These are phyloP conservation scores for Fusarium cicatricum DNA, from an alignment of 2,329 filamentous ascomycete species.

Conservation along the genomic window DNA sequence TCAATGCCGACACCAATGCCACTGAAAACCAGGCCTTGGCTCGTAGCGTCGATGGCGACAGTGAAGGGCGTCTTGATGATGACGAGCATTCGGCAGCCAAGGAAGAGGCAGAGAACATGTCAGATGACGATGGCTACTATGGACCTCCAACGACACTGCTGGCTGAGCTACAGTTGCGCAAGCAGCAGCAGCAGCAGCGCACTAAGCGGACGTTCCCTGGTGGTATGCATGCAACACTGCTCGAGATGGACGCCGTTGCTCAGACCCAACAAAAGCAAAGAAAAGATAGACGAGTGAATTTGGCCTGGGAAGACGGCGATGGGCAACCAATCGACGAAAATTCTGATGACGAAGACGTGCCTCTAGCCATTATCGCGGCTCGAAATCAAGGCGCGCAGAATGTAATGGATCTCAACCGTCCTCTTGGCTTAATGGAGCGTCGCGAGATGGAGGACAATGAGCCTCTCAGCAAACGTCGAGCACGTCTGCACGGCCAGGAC, in stretches of 20 bases:
- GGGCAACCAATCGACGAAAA: constrained; percentile 54
- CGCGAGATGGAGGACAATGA: constrained; percentile 92
- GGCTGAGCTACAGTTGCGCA: constrained; percentile 90
- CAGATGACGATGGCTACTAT: constrained; percentile 62
- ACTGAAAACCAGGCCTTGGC: constrained; percentile 33
- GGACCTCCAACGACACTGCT: constrained; percentile 89
- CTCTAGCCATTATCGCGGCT: constrained; percentile 79
- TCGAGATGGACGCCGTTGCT: constrained; percentile 90
- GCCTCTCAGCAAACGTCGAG: constrained; percentile 79
- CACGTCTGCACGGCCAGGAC: constrained; percentile 73
- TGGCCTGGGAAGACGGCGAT: constrained; percentile 86
- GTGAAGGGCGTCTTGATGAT: constrained; percentile 27
- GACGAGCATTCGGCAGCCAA: constrained; percentile 51
- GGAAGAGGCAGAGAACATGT: constrained; percentile 56
- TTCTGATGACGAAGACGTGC: constrained; percentile 83
- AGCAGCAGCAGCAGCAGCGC: constrained; percentile 84
- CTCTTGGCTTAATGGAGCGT: constrained; percentile 79
- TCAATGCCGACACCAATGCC: constrained; percentile 39
- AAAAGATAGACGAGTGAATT: constrained; percentile 77
- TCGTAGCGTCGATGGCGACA: constrained; percentile 44
- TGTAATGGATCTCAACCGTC: constrained; percentile 66
- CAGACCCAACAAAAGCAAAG: constrained; percentile 82
- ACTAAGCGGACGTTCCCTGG: constrained; percentile 72
- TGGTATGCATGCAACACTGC: constrained; percentile 88
- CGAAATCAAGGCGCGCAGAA: constrained; percentile 63